Evolutionary conservation across 2,329 filamentous ascomycete species (phyloP).

Genomic region (Pseudogymnoascus sp.): DNA sequence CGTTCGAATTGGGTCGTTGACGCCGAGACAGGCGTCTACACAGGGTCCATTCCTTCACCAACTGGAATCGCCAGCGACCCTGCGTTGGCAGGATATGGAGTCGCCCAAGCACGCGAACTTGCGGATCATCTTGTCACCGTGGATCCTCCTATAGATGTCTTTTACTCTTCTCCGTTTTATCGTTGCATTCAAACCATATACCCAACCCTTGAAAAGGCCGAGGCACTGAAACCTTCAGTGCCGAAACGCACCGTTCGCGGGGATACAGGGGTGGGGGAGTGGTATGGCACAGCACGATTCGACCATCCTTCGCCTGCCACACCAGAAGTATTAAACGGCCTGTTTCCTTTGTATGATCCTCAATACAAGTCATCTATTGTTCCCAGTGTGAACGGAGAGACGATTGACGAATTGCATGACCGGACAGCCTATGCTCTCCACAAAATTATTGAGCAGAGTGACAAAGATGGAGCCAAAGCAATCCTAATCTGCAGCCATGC

Average conservation of each 20-base stretch:
- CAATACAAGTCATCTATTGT: conserved; percentile 57
- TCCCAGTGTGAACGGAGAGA: conserved; percentile 69
- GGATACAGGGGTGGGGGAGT: conserved; percentile 63
- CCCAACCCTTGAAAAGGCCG: conserved; percentile 51
- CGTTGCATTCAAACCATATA: conserved; percentile 76
- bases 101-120: conserved; percentile 72
- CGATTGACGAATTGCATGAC: conserved; percentile 68
- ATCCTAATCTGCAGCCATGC: conserved; percentile 84
- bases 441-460: conserved; percentile 62
- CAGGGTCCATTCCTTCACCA: conserved; percentile 62
- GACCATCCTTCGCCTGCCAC: conserved; percentile 72
- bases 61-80: conserved; percentile 86
- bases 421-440: conserved; percentile 63
- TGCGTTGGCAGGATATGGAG: conserved; percentile 76
- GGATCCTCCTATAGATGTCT: conserved; percentile 58
- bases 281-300: conserved; percentile 82
- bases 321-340: conserved; percentile 48
- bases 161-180: conserved; percentile 84
- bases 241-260: conserved; percentile 38
- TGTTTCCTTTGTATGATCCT: conserved; percentile 53
- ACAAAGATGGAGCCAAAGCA: conserved; percentile 58
- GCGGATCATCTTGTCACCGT: conserved; percentile 53
- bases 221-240: conserved; percentile 19
- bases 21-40: conserved; percentile 69
- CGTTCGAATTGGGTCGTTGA: conserved; percentile 86